These are phyloP conservation scores for Ophiostoma piceae DNA, from an alignment of 2,329 filamentous ascomycete species.

Conservation along the genomic window DNA sequence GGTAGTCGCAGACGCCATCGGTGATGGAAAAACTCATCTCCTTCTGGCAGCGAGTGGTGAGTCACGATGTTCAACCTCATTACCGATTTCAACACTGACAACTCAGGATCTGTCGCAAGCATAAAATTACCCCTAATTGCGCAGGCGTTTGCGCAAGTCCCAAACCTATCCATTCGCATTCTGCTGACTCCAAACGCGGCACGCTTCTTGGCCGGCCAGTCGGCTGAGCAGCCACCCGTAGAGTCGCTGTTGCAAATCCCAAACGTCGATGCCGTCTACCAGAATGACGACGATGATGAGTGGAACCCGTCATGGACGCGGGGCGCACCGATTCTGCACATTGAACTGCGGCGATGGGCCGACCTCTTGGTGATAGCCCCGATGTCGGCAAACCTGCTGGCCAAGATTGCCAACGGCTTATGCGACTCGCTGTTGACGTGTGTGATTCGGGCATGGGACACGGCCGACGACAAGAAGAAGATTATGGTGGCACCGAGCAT, in stretches of 20 bases:
- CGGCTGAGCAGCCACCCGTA: constrained; percentile 68
- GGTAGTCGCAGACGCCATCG: constrained; percentile 33
- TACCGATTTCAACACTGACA: too few relatives aligned
- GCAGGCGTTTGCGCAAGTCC: constrained; percentile 44
- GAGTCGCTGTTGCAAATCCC: constrained; percentile 53
- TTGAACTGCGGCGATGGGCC: constrained; percentile 76
- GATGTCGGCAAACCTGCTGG: constrained; percentile 76
- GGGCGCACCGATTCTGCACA: constrained; percentile 78
- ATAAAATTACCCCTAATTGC: constrained; percentile 74
- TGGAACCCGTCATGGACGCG: constrained; percentile 64
- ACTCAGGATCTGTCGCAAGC: constrained; percentile 63
- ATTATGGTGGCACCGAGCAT: constrained; percentile 70
- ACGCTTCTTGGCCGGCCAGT: constrained; percentile 72
- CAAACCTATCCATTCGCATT: constrained; percentile 70
- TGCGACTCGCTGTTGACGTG: constrained; percentile 69
- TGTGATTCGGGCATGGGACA: constrained; percentile 85
- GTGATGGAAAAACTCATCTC: constrained; percentile 41
- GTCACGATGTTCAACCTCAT: neutral
- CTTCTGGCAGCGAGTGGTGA: constrained; percentile 37
- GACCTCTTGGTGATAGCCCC: constrained; percentile 76
- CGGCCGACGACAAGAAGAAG: constrained; percentile 54
- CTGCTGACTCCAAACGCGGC: constrained; percentile 69
- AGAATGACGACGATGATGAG: constrained; percentile 80
- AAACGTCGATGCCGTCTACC: constrained; percentile 74
- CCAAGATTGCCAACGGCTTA: constrained; percentile 73